Base-by-base conservation (phyloP, 2,329 filamentous ascomycete species). In the Colletotrichum chrysophilum region DNA sequence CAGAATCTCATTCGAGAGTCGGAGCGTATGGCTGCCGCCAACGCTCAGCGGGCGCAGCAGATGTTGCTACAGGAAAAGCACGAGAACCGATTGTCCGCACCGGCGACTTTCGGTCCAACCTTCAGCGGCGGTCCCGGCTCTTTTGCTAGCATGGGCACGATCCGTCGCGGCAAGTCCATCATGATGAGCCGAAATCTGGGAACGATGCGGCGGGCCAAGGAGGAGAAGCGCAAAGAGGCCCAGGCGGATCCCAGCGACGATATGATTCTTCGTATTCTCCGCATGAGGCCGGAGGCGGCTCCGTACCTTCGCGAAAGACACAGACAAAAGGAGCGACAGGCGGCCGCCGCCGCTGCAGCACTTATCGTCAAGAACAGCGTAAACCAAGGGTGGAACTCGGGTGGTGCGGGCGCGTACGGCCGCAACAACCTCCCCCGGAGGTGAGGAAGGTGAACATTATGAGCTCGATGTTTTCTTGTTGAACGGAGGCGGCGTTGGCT, bases 191-290 rank as follows among this genome's bases (percentile, higher is more conserved):
- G 96, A 73, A 99, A 98, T 83, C 86, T 99, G 70, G 97, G 97
- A 61, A 98, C 97, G 9, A 98, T 99, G 96, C 94, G 93, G 80
- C 95, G 96, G 82, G 96, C 95, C 55, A 98, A 98, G 85, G 96
- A 98, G 83, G 96, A 98, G 85, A 98, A 98, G 87, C 91, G 97
- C 78, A 96, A 96, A 80, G 96, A 98, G 83, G 95, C 96, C 2
- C 97, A 99, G 83, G 96, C 97, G 2, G 97, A 98, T 83, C 96
- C 97, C 3, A 98, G 94, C 83, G 97, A 99, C 84, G 97, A 99
- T 83, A 98, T 98, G 94, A 98, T 99, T 79, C 85, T 99, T 80
- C 91, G 97, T 24, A 99, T 99, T 78, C 85, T 99, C 78, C 91
- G 97, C 67, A 99, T 99, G 97, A 90, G 97, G 70, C 95, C 96